Conservation (phyloP, 2,329 filamentous ascomycete genomes). For the Coniosporium tulheliwenetii region DNA sequence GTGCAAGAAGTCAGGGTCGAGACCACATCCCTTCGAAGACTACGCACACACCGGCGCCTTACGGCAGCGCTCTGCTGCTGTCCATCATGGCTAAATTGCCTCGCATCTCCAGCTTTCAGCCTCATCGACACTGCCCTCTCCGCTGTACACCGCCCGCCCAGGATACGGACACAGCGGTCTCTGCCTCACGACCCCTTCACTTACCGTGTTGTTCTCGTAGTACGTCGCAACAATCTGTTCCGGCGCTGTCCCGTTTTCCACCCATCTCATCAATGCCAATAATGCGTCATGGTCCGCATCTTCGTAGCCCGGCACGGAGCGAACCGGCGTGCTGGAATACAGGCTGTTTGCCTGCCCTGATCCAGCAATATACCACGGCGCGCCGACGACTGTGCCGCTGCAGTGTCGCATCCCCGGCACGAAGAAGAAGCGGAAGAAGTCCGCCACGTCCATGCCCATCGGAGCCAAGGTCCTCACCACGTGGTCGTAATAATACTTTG, state of each 20-base stretch:
- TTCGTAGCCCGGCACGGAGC: constrained; percentile 15
- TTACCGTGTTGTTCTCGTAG: constrained; percentile 15
- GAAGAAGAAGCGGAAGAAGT: constrained; percentile 33
- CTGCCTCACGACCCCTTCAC: constrained; percentile 16
- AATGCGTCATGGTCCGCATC: constrained; percentile 18
- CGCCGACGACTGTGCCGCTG: constrained; percentile 17
- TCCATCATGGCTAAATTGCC: not conserved
- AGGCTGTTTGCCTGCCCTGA: constrained; percentile 14
- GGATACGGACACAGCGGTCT: constrained; percentile 19
- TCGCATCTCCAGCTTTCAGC: constrained; percentile 14
- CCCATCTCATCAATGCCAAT: constrained; percentile 21
- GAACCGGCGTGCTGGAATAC: constrained; percentile 6
- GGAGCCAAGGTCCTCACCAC: constrained; percentile 21
- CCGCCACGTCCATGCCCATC: constrained; percentile 17
- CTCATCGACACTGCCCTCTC: constrained; percentile 11
- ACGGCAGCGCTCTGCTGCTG: too few species aligned
- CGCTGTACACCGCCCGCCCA: constrained; percentile 12
- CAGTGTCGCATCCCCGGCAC: constrained; percentile 31
- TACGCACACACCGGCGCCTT: too few species aligned
- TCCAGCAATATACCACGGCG: constrained; percentile 32
- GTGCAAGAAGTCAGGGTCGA: too few species aligned
- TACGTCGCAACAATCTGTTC: constrained; percentile 20
- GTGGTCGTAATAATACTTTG: constrained; percentile 36
- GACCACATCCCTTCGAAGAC: too few species aligned
- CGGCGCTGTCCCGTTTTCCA: constrained; percentile 20